Base-by-base conservation (phyloP, 2,329 filamentous ascomycete species). In the Monilinia vaccinii-corymbosi region DNA sequence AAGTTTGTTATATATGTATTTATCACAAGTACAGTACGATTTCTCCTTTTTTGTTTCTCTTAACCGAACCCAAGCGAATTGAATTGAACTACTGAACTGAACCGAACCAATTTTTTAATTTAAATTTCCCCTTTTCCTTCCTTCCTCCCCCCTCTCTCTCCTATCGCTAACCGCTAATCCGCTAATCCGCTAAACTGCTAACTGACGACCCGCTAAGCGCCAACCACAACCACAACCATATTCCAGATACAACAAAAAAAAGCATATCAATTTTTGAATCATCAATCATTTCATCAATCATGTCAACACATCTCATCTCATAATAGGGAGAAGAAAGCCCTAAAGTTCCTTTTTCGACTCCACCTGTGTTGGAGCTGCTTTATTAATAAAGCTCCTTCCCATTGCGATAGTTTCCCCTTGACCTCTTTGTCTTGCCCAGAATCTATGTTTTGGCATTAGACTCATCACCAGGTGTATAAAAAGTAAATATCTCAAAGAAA, bases 391-490 rank as follows among this genome's bases (percentile, higher is more conserved):
- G 28, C 69, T 74, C 57, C 78, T 77, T 4, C 83, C 83, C 31
- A 84, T 75, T 53, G 80, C 72, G 56, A 86, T 81, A 0, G 81
- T 83, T 65, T 85, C 82, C 4, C 75, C 73, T 70, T 81, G 77
- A 13, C 82, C 78, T 56, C 78, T 76, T 68, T 86, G 83, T n/a
- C 80, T 77, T 60, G 79, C 75, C 83, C 83, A 86, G 71, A 86
- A 60, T 42, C 58, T 60, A 51, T 57, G 4, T 25, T 10, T 18
- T 50, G 4, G 28, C 42, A 31, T 60, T 32, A 60, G 48, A 21
- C n/a, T 52, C 14, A 23, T 3, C 21, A 9, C 23, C 23, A 11
- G 13, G n/a, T 31, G 5, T 13, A 18, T 1, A 21, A 31, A 14
- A 42, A 10, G 4, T 11, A 18, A 5, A 45, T 46, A 45, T 7